These are phyloP conservation scores for Rauvolfia tetraphylla DNA, from an alignment of 257 asterid genomes.

Conservation along the genomic window DNA sequence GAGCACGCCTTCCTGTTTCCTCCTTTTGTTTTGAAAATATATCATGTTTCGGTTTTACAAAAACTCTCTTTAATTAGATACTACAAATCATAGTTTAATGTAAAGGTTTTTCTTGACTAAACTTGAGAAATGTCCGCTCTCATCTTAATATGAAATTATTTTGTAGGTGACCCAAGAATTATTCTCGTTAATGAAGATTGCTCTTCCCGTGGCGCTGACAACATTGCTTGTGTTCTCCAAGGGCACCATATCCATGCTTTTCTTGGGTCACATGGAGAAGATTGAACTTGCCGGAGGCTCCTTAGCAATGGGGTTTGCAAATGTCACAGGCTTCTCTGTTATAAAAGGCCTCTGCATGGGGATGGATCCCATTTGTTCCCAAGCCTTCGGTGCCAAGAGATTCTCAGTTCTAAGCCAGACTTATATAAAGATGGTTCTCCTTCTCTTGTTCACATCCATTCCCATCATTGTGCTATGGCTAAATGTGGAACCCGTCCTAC, in stretches of 20 bases:
- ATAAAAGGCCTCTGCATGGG: constrained; percentile 78
- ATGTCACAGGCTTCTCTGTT: constrained; percentile 67
- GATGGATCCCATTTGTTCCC: constrained; percentile 88
- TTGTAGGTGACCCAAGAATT: constrained; percentile 56
- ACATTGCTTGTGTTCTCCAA: constrained; percentile 63
- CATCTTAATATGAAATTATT: neutral
- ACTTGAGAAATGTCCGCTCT: neutral
- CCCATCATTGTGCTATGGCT: constrained; percentile 67
- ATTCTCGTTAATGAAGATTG: constrained; percentile 37
- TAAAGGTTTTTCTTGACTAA: too few relatives aligned
- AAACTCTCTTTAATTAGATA: neutral
- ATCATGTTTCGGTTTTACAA: too few relatives aligned
- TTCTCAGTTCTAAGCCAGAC: constrained; percentile 58
- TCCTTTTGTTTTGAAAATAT: too few relatives aligned
- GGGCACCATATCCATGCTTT: constrained; percentile 76
- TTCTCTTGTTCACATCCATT: constrained; percentile 51
- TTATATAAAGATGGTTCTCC: constrained; percentile 56
- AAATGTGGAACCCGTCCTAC: constrained; percentile 50
- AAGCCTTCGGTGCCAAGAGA: constrained; percentile 71
- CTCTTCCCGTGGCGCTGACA: constrained; percentile 76
- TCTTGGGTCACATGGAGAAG: constrained; percentile 75
- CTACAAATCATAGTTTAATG: too few relatives aligned
- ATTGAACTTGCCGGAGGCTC: constrained; percentile 79
- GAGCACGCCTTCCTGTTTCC: constrained; percentile 5
- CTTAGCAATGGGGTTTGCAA: constrained; percentile 77